phyloP scores from a whole-genome alignment of 805 yeast species.

The Debaryomyces castellii region DNA sequence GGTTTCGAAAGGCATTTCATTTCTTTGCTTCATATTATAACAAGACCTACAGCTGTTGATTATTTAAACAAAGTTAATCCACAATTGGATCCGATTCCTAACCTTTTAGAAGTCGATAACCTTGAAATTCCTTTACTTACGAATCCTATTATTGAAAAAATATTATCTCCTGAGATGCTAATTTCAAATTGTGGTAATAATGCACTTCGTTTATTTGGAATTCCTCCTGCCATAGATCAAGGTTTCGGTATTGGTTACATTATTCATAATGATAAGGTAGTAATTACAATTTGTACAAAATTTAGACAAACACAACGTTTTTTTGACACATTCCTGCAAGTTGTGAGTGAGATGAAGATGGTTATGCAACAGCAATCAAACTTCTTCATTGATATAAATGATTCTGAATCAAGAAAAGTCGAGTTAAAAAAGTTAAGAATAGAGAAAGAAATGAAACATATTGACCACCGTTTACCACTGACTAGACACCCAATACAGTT shows the following conservation, averaged over 20 bases:
- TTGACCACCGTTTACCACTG: conserved; percentile 20
- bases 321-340: conserved; percentile 63
- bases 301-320: conserved; percentile 85
- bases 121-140: conserved; percentile 31
- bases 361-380: conserved; percentile 41
- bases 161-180: conserved; percentile 37
- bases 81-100: conserved; percentile 24
- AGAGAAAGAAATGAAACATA: conserved; percentile 32
- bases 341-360: conserved; percentile 56
- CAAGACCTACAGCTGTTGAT: conserved; percentile 36
- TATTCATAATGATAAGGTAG: conserved; percentile 74
- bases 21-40: conserved; percentile 58
- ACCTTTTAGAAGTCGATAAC: conserved; percentile 11
- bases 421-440: conserved; percentile 35
- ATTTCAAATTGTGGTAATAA: conserved; percentile 94
- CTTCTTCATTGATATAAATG: conserved; percentile 28
- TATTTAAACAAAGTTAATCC: conserved; percentile 43
- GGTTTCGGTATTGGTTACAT: conserved; percentile 95
- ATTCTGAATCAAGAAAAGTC: conserved; percentile 28
- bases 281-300: conserved; percentile 82
- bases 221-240: conserved; percentile 86
- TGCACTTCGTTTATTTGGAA: conserved; percentile 81
- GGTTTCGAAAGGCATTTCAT: conserved; percentile 76
- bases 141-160: conserved; percentile 31
- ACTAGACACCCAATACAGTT: conserved; percentile 26